Base-by-base conservation (phyloP, 192 early-diverging fungal species). In the Cetraspora pellucida region DNA sequence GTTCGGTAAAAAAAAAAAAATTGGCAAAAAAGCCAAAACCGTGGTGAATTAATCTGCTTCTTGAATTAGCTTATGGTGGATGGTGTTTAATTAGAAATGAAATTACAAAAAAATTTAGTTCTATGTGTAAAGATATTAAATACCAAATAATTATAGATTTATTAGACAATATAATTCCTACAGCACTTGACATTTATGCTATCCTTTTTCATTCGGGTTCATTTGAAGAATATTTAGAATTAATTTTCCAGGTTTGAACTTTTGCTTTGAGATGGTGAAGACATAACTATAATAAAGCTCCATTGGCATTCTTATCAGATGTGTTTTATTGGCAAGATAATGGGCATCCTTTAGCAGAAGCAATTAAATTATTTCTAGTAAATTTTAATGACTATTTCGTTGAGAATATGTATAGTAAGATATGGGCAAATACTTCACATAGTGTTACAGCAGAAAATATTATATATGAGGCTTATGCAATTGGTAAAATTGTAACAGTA, bases 241-340 rank as follows among this genome's bases (percentile, higher is more conserved):
- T 17, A 46, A 23, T 43, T 0, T 43, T 68, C 16, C 37, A 16
- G 10, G 45, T 68, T 10, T 68, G 43, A 37, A 46, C 3, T 17
- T 68, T 68, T 27, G 2, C 46, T 46, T 8, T 49, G 10, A 4
- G 37, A 0, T 68, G 17, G 13, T 46, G 45, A 68, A 4, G 23
- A 13, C 13, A 49, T 11, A 68, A 68, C 10, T 46, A 68, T 2
- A 68, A 68, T 49, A 68, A 68, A 8, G 43, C 66, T 46, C 43
- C 37, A 10, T 23, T 46, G 13, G 17, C n/a, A n/a, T 68, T 68
- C 44, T 49, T 68, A 10, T 46, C 66, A 45, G 37, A 68, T 30
- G 10, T 68, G n/a, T 68, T 43, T 43, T 68, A 46, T 45, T 68
- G 37, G 66, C 3, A 68, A 68, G 23, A 21, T 44, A 68, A n/a